Base-by-base conservation (phyloP, 1,284 basidiomycete species). In the Ustilago loliicola region DNA sequence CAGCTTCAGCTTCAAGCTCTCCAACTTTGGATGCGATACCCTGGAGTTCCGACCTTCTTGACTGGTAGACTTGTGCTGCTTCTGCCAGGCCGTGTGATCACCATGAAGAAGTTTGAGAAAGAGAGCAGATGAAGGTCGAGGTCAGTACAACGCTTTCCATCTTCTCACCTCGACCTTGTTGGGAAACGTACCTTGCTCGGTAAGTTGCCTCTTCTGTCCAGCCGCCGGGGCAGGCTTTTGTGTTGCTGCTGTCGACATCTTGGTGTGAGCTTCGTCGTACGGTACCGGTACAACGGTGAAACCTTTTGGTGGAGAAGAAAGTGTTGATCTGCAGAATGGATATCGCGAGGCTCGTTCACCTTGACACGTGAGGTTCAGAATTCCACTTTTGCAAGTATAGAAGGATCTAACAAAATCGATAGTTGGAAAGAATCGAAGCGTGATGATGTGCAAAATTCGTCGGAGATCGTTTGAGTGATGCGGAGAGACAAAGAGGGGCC, bases 11-110 rank as follows among this genome's bases (percentile, higher is more conserved):
- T 64, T 86, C 85, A 50, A 86, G 77, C 40, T 86, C 85, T 55
- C 83, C 81, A 30, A 86, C 82, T 66, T 85, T 85, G 58, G 77
- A 75, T 2, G 83, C 85, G 47, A 86, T 82, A 15, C 80, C 80
- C 63, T 84, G 81, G 5, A 86, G 70, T 58, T 86, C 84, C 36
- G 72, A 74, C 21, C 82, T 65, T 36, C 79, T 70, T 7, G 69
- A 61, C 56, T 86, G 83, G 45, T 71, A 81, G 23, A 74, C 57
- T 54, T 81, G 69, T 27, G 81, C 78, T 36, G 76, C 69, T 47
- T 83, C 83, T 85, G 61, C 47, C 3, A 17, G 17, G 34, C 10
- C 21, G 2, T 8, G 23, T 1, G 3, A 17, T 0, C 56, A 48
- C 3, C 5, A n/a, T 27, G 30, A 34, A 21, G 50, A 8, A 19